Percentiles rank a stretch among this genome's conserved stretches.
phyloP scores from a whole-genome alignment of 2,329 filamentous ascomycete genomes.

The Eurotiales sp. region DNA sequence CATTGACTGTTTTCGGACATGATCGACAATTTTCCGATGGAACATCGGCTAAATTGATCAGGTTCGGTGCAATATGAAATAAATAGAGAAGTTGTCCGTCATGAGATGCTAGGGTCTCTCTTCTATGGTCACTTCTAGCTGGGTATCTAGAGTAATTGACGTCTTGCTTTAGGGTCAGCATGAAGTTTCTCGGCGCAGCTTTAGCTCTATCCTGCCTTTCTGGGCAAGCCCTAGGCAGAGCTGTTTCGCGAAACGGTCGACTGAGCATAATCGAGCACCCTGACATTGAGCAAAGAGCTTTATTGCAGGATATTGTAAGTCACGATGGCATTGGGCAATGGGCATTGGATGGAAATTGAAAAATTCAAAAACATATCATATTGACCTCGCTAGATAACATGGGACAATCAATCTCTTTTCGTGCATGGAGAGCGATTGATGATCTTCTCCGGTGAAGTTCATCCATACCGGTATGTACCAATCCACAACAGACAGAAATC shows the following conservation, averaged over 20 bases:
- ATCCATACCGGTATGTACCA: slow-evolving; percentile 57
- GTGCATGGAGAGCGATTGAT: slow-evolving; percentile 67
- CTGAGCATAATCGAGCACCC: slow-evolving; percentile 43
- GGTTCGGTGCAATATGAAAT: not conserved
- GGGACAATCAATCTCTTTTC: slow-evolving; percentile 68
- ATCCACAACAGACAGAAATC: too few species aligned
- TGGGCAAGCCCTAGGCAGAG: slow-evolving; percentile 44
- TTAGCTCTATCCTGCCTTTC: slow-evolving; percentile 36
- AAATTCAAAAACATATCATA: not conserved
- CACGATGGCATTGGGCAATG: not conserved
- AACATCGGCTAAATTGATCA: not conserved
- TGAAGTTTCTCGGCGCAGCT: slow-evolving; percentile 35
- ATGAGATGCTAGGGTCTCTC: not conserved
- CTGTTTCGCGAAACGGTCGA: slow-evolving; percentile 49
- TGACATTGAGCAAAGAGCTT: slow-evolving; percentile 42
- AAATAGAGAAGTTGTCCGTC: not conserved
- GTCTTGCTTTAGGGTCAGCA: not conserved
- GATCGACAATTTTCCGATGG: not conserved
- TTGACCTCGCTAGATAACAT: slow-evolving; percentile 51
- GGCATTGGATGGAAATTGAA: too few species aligned
- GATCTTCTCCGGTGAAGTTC: slow-evolving; percentile 70
- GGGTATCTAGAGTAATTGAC: not conserved
- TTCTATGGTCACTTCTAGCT: not conserved
- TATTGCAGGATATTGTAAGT: slow-evolving; percentile 55
- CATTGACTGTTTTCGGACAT: not conserved